phyloP scores from a whole-genome alignment of 495 filamentous ascomycete genomes.

The Lophiotrema nucula region DNA sequence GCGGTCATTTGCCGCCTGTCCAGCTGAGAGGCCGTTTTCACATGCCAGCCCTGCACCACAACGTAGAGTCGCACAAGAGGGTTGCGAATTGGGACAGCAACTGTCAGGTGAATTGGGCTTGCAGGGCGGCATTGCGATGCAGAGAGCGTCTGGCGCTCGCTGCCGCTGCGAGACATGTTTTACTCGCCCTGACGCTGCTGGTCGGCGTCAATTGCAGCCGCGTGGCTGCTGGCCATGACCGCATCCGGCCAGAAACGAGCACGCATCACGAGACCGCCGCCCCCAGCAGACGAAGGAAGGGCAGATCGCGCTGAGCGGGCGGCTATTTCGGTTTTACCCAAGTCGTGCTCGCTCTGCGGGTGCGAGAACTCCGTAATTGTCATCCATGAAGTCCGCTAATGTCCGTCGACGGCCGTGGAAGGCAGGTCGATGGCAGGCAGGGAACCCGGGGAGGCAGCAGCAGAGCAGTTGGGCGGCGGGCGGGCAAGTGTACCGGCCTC shows the following conservation, averaged over 20 bases:
- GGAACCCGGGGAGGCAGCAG: background rate
- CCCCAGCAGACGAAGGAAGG: constrained; percentile 23
- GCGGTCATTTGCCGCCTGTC: background rate
- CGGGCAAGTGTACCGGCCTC: constrained; percentile 2
- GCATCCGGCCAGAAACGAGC: background rate
- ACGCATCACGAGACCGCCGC: constrained; percentile 30
- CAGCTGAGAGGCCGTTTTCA: constrained; percentile 32
- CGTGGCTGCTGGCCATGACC: constrained; percentile 33
- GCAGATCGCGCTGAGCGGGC: constrained; percentile 21
- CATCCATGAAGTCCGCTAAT: constrained; percentile 8
- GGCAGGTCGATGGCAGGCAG: background rate
- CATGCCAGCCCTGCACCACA: constrained; percentile 18
- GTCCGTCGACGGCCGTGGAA: constrained; percentile 18
- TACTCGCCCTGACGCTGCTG: constrained; percentile 19
- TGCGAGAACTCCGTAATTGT: constrained; percentile 5
- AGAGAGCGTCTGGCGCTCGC: constrained; percentile 7
- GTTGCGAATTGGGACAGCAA: constrained; percentile 13
- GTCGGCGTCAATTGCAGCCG: constrained; percentile 31
- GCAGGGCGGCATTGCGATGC: constrained; percentile 13
- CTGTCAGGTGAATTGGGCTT: background rate
- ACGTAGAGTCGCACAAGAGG: background rate
- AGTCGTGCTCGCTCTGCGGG: background rate
- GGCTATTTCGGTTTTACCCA: constrained; percentile 27
- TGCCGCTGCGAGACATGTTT: constrained; percentile 33
- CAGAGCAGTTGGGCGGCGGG: background rate